phyloP scores from a whole-genome alignment of 306 rosid genomes.

The Benincasa hispida region DNA sequence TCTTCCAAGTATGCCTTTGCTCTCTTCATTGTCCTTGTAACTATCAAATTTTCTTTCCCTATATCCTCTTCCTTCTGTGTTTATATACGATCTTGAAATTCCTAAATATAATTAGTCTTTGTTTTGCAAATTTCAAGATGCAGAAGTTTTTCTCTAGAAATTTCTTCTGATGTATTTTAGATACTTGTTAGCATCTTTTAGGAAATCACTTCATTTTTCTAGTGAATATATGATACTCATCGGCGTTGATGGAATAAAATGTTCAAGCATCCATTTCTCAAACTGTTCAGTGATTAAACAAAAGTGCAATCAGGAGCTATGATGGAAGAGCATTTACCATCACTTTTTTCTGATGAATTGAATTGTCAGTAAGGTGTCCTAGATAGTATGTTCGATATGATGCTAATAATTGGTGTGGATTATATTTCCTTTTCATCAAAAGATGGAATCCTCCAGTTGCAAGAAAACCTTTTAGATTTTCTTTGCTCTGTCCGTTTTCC shows the following conservation, averaged over 20 bases:
- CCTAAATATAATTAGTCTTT: not conserved
- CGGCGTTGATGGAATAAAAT: not conserved
- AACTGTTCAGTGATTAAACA: not conserved
- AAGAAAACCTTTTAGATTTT: not conserved
- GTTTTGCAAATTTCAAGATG: not conserved
- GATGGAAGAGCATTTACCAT: not conserved
- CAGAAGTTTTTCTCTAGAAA: not conserved
- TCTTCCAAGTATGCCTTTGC: constrained; percentile 48
- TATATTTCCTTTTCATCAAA: not conserved
- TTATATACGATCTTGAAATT: not conserved
- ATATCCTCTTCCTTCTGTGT: not conserved
- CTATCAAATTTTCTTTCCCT: not conserved
- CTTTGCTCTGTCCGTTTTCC: not conserved
- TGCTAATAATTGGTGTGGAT: not conserved
- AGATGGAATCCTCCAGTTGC: not conserved
- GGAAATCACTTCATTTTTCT: not conserved
- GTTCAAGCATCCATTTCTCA: not conserved
- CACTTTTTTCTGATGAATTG: not conserved
- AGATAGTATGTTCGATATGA: not conserved
- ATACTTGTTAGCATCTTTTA: not conserved
- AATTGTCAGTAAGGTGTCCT: not conserved
- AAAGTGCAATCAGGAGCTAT: not conserved
- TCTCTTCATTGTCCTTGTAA: constrained; percentile 8
- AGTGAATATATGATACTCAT: not conserved
- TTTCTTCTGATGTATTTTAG: not conserved